Evolutionary conservation across 768 basidiomycete species (phyloP), one percentile per base, ranked within the genome.

Genomic region (Lactarius hatsudake): DNA sequence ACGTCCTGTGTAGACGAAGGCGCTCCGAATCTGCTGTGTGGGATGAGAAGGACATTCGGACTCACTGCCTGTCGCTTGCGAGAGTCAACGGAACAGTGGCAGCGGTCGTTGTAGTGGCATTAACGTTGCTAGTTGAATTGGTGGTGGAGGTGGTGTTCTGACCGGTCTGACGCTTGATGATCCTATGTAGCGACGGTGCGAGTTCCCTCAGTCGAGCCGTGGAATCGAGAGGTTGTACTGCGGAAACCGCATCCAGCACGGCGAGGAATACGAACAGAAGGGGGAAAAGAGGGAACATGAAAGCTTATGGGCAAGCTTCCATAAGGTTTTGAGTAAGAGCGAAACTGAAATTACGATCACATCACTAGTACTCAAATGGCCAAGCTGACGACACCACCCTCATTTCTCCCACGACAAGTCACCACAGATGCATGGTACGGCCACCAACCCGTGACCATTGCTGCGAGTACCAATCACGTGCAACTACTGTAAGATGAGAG

Each of bases 1-100:
- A 93, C 2, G 90, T 86, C 72, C 91, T 92, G 56, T 38, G 45
- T 13, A 4, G 15, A 40, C 20, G 34, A 56, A 10, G 1, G 23
- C 34, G 17, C 30, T 45, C 23, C 60, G 30, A 34, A 34, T 34
- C 40, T 15, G 40, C 2, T 23, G 32, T 17, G 40, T 17, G 32
- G 26, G 23, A 18, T 30, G 34, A 45, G 26, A 59, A 13, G 54
- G 28, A 48, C 63, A 2, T 34, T 30, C n/a, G 54, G 26, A 63
- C 70, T 48, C 51, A 71, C 70, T 66, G 42, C 59, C 62, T 63
- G 62, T 71, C 70, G 20, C 57, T 64, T 17, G 68, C 64, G n/a
- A 71, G 64, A 9, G 20, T 34, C 36, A 71, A 53, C 7, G 70
- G 65, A 53, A 69, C 61, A 5, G 65, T 66, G 9, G 26, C 30